phyloP scores from a whole-genome alignment of 2,329 filamentous ascomycete species.

The Leptodontidium sp. region DNA sequence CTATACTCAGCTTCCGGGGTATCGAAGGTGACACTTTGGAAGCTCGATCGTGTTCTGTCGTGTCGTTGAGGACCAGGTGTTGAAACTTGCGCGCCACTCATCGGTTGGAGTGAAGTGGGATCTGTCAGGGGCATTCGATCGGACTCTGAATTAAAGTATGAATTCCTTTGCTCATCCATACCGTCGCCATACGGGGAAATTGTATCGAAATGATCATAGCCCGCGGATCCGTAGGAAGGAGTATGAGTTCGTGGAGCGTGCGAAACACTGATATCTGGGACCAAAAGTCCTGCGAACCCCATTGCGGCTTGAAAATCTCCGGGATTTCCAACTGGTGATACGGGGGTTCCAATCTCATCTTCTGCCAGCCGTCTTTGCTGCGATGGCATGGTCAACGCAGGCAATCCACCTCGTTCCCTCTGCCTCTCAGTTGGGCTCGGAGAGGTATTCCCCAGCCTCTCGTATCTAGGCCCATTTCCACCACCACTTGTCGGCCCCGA shows the following conservation, averaged over 20 bases:
- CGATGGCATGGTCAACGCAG: conserved; percentile 28
- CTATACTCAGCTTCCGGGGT: conserved; percentile 40
- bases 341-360: conserved; percentile 38
- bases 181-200: conserved; percentile 41
- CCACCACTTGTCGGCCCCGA: conserved; percentile 42
- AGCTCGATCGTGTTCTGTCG: conserved; percentile 56
- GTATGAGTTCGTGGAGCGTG: conserved; percentile 39
- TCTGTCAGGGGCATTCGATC: conserved; percentile 68
- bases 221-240: conserved; percentile 40
- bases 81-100: conserved; percentile 54
- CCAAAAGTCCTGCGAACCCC: conserved; percentile 47
- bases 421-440: conserved; percentile 40
- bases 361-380: conserved; percentile 27
- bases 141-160: conserved; percentile 55
- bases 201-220: conserved; percentile 39
- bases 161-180: conserved; percentile 37
- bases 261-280: conserved; percentile 46
- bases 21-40: conserved; percentile 62
- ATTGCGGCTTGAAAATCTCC: conserved; percentile 46
- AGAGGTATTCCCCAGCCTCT: conserved; percentile 44
- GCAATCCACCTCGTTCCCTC: conserved; percentile 21
- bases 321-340: conserved; percentile 44
- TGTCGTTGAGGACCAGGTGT: conserved; percentile 53
- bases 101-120: conserved; percentile 61
- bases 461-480: conserved; percentile 43